phyloP scores from a whole-genome alignment of 2,329 filamentous ascomycete genomes.

The Xylaria sp. region DNA sequence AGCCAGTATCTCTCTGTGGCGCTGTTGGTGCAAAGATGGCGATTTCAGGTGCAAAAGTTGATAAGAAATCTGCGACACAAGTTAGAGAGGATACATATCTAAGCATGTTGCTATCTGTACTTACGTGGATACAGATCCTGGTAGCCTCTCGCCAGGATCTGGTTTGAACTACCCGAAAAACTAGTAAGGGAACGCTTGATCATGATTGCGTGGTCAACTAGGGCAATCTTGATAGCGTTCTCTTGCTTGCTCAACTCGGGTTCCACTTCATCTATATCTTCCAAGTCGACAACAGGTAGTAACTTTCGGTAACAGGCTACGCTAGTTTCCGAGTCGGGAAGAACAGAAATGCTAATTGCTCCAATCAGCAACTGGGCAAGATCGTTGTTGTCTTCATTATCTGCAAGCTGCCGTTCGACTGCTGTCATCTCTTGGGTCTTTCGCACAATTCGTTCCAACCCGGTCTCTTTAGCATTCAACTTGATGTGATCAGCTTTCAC shows the following conservation, averaged over 20 bases:
- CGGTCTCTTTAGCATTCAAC: slow-evolving; percentile 83
- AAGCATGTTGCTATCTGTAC: slow-evolving; percentile 47
- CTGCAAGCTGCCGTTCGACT: slow-evolving; percentile 77
- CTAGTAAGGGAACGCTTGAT: slow-evolving; percentile 82
- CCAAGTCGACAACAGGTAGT: slow-evolving; percentile 64
- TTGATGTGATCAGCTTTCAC: slow-evolving; percentile 72
- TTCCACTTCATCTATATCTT: slow-evolving; percentile 57
- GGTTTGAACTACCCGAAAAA: slow-evolving; percentile 72
- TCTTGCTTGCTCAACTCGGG: slow-evolving; percentile 70
- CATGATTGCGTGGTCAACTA: slow-evolving; percentile 89
- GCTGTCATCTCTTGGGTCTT: slow-evolving; percentile 87
- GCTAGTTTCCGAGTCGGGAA: slow-evolving; percentile 77
- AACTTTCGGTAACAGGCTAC: slow-evolving; percentile 81
- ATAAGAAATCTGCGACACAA: slow-evolving; percentile 63
- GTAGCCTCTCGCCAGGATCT: slow-evolving; percentile 64
- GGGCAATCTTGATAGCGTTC: slow-evolving; percentile 81
- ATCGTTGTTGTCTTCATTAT: slow-evolving; percentile 79
- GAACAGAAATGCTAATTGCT: slow-evolving; percentile 80
- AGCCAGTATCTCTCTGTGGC: slow-evolving; percentile 53
- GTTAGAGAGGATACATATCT: slow-evolving; percentile 34
- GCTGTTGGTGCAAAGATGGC: slow-evolving; percentile 67
- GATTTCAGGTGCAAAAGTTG: slow-evolving; percentile 73
- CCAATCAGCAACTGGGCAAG: slow-evolving; percentile 76
- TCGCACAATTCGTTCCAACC: slow-evolving; percentile 86
- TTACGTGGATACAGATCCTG: slow-evolving; percentile 73